Evolutionary conservation across 2,329 filamentous ascomycete genomes (phyloP), one percentile per base, ranked within the genome.

Genomic region (Neonectria punicea): DNA sequence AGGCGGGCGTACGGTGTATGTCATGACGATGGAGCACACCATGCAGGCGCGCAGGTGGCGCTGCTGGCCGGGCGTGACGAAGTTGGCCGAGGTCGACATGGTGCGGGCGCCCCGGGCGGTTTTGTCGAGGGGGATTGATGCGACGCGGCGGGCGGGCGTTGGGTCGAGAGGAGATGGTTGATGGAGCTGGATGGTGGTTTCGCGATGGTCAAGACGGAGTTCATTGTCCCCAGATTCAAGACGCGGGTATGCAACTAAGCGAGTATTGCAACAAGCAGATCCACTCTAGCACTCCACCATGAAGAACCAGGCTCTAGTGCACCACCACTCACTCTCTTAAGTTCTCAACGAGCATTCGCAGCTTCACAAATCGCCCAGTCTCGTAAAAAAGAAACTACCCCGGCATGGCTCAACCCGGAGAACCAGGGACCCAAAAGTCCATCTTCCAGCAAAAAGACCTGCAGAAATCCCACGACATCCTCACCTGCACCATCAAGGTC

Each of bases 11-110:
- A 94, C 92, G 71, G 86, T 86, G 76, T 91, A 89, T 66, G 92
- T 91, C 85, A 95, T 93, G 70, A 98, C 93, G 77, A 98, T 92
- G 59, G 93, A 95, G 88, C 96, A 99, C 73, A 98, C 93, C 94
- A 99, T 98, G 86, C 96, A 99, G 76, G 96, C 96, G 81, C 96
- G 94, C 72, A 97, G 88, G 79, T 93, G 90, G 81, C 94, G 93
- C 83, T 92, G 90, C 81, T 96, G 92, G 78, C 85, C 86, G 7
- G 92, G 87, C 16, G 92, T 82, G 67, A 94, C 90, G 79, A 89
- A 94, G 79, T 89, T 91, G 63, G 83, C 78, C 16, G 73, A 71
- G 16, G 74, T 61, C 13, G 81, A 80, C 82, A 84, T 85, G 32
- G 9, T 53, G 56, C 46, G 25, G 20, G 10, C 28, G 43, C 34